A percentile compares a stretch with the other conserved stretches of the same genome.
These are phyloP conservation scores for Sugiyamaella japonica DNA, from an alignment of 1,139 yeast species.

Conservation along the genomic window DNA sequence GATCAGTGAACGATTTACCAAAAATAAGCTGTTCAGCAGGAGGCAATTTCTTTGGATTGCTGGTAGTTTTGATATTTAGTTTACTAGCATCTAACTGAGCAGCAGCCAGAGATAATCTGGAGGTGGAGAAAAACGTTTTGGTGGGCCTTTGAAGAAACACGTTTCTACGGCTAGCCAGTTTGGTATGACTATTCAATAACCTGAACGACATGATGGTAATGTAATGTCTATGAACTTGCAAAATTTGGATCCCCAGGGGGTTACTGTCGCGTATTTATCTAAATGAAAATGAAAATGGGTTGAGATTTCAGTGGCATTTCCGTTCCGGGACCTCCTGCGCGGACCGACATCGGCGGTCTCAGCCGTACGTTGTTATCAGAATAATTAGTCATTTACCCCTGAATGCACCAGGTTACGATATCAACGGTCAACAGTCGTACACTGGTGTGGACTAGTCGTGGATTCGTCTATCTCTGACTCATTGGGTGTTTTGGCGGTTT, in stretches of 20 bases:
- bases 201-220: conserved; percentile 3
- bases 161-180: background rate
- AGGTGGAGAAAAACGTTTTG: conserved; percentile 7
- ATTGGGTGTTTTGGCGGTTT: too few species aligned
- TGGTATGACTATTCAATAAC: conserved; percentile 6
- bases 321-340: background rate
- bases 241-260: too few species aligned
- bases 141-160: conserved; percentile 1
- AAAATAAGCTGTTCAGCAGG: conserved; percentile 78
- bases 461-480: too few species aligned
- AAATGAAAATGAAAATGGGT: too few species aligned
- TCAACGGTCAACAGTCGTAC: too few species aligned
- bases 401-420: too few species aligned
- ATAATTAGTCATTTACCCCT: conserved; percentile 1
- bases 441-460: too few species aligned
- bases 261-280: background rate
- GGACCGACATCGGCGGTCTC: conserved; percentile 3
- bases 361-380: background rate
- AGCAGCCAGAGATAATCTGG: conserved; percentile 6
- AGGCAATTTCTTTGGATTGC: conserved; percentile 60
- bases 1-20: conserved; percentile 86
- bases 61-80: conserved; percentile 57
- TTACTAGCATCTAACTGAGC: conserved; percentile 69
- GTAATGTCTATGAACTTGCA: background rate
- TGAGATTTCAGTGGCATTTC: background rate